Percentiles rank a stretch among this genome's conserved stretches.
phyloP scores from a whole-genome alignment of 805 yeast genomes.

The Sugiyamaella mastotermitis region DNA sequence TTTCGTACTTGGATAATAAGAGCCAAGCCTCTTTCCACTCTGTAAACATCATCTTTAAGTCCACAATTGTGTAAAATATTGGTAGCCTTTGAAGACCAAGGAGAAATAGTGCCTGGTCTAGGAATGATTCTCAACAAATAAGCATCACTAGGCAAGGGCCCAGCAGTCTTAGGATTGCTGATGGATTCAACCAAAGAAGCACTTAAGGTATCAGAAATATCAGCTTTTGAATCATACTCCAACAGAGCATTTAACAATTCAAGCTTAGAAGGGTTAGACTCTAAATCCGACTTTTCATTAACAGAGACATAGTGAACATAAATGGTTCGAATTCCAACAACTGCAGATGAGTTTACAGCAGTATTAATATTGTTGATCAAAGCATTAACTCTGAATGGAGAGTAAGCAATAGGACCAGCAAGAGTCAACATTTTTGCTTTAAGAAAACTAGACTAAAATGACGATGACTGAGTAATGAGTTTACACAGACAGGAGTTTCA shows the following conservation, averaged over 20 bases:
- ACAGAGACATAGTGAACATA: slow-evolving; percentile 77
- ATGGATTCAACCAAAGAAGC: slow-evolving; percentile 36
- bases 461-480: too few species aligned
- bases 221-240: slow-evolving; percentile 67
- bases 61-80: slow-evolving; percentile 90
- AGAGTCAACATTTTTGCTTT: slow-evolving; percentile 48
- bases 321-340: slow-evolving; percentile 64
- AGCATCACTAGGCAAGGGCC: slow-evolving; percentile 30
- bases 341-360: slow-evolving; percentile 59
- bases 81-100: slow-evolving; percentile 99
- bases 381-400: slow-evolving; percentile 75
- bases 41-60: slow-evolving; percentile 57
- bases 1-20: slow-evolving; percentile 64
- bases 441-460: too few species aligned
- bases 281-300: slow-evolving; percentile 30
- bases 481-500: too few species aligned
- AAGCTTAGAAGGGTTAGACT: slow-evolving; percentile 24
- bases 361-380: slow-evolving; percentile 68
- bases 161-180: slow-evolving; percentile 27
- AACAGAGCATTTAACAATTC: slow-evolving; percentile 53
- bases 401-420: slow-evolving; percentile 88
- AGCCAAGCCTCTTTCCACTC: slow-evolving; percentile 89
- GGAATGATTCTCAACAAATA: slow-evolving; percentile 76
- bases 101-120: slow-evolving; percentile 93
- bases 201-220: slow-evolving; percentile 42